These are phyloP conservation scores for Entelexis sorbosivorans DNA, from an alignment of 1,139 yeast genomes.

Conservation along the genomic window DNA sequence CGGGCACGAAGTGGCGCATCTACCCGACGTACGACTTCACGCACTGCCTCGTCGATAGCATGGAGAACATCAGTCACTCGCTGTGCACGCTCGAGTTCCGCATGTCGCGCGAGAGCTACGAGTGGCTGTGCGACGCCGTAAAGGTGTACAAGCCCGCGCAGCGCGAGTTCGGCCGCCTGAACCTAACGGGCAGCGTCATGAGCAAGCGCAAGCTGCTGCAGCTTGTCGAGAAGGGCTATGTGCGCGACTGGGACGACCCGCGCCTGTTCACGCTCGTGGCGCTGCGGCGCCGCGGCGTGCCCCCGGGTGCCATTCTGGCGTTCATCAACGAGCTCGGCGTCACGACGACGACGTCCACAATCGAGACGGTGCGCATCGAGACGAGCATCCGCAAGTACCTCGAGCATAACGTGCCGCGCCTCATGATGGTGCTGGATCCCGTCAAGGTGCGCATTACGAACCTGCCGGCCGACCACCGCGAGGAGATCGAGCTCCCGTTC, in stretches of 20 bases:
- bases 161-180: constrained; percentile 94
- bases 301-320: constrained; percentile 95
- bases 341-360: constrained; percentile 83
- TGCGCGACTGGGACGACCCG: constrained; percentile 98
- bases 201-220: constrained; percentile 93
- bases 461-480: constrained; percentile 61
- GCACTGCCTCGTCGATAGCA: constrained; percentile 95
- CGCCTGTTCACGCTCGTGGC: constrained; percentile 90
- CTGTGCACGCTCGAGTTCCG: constrained; percentile 92
- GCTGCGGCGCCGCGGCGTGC: constrained; percentile 92
- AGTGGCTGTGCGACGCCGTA: constrained; percentile 94
- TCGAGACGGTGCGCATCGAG: constrained; percentile 83
- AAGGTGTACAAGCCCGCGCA: constrained; percentile 97
- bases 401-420: constrained; percentile 86
- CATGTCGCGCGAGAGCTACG: constrained; percentile 85
- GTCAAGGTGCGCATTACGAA: constrained; percentile 74
- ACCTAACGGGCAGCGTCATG: constrained; percentile 86
- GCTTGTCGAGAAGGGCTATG: constrained; percentile 67
- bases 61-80: constrained; percentile 91
- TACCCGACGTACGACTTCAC: constrained; percentile 98
- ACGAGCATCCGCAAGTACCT: constrained; percentile 75
- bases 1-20: constrained; percentile 93
- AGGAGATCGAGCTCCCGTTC: constrained; percentile 67
- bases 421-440: constrained; percentile 89
- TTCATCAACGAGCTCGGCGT: constrained; percentile 95